A percentile compares a stretch with the other conserved stretches of the same genome.
Conservation (phyloP, 345 rosid genomes). For the Arabidopsis arenosa region DNA sequence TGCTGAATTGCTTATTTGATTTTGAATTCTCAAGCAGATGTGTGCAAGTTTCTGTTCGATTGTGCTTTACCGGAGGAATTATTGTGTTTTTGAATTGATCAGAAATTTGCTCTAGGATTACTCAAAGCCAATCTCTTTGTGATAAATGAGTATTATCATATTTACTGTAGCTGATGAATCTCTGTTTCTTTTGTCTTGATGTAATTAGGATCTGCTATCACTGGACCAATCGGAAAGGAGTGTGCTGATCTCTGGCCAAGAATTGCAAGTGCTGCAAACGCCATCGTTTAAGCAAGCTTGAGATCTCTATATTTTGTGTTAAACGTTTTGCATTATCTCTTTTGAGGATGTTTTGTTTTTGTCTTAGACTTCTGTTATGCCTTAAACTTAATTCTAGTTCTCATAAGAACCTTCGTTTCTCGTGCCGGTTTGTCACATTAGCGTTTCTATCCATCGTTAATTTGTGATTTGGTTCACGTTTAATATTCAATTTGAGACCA, state of each 20-base stretch:
- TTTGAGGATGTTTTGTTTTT: slow-evolving; percentile 34
- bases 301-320: slow-evolving; percentile 14
- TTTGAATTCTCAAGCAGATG: too few relatives aligned
- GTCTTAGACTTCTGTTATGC: slow-evolving; percentile 23
- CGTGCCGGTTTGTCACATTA: not conserved
- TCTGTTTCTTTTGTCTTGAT: not conserved
- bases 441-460: not conserved
- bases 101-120: not conserved
- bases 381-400: slow-evolving; percentile 4
- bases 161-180: not conserved
- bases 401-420: not conserved
- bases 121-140: not conserved
- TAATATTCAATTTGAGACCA: too few relatives aligned
- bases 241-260: slow-evolving; percentile 85
- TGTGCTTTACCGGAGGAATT: not conserved
- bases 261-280: slow-evolving; percentile 52
- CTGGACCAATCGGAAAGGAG: slow-evolving; percentile 87
- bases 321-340: not conserved
- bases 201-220: slow-evolving; percentile 72
- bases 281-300: slow-evolving; percentile 40
- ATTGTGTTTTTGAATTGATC: not conserved
- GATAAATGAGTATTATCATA: not conserved
- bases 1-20: not conserved
- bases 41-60: not conserved
- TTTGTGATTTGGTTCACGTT: not conserved